phyloP scores from a whole-genome alignment of 176 grass and related monocot genomes.

The Carex littledalei region DNA sequence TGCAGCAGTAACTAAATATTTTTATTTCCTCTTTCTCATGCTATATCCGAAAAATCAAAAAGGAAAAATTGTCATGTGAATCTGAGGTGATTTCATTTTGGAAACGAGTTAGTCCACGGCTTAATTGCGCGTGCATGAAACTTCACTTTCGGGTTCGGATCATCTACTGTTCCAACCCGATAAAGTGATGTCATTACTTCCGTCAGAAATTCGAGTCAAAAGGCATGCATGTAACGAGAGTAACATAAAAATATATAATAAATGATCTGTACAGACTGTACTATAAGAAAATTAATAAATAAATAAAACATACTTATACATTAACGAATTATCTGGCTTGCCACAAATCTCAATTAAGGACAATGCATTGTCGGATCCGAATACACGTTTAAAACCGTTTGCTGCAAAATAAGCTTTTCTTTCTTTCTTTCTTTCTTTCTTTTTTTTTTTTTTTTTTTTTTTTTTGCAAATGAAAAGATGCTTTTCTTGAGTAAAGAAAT shows the following conservation, averaged over 20 bases:
- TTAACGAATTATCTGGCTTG: background rate
- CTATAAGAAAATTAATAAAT: no score
- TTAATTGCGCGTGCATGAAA: background rate
- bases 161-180: no score
- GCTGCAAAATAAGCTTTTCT: background rate
- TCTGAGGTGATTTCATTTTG: background rate
- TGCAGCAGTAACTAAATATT: background rate
- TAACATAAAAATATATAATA: no score
- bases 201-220: no score
- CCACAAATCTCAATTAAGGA: background rate
- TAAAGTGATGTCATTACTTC: no score
- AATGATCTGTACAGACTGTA: no score
- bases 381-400: background rate
- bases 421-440: no score
- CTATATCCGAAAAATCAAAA: background rate
- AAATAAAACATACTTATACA: background rate
- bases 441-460: no score
- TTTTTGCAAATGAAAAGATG: no score
- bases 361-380: background rate
- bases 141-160: background rate
- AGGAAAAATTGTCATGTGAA: background rate
- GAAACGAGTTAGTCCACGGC: background rate
- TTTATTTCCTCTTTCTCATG: background rate
- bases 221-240: no score
- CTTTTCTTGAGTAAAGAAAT: background rate